These are phyloP conservation scores for Rhodotorula sp. DNA, from an alignment of 1,284 basidiomycete genomes.

Conservation along the genomic window DNA sequence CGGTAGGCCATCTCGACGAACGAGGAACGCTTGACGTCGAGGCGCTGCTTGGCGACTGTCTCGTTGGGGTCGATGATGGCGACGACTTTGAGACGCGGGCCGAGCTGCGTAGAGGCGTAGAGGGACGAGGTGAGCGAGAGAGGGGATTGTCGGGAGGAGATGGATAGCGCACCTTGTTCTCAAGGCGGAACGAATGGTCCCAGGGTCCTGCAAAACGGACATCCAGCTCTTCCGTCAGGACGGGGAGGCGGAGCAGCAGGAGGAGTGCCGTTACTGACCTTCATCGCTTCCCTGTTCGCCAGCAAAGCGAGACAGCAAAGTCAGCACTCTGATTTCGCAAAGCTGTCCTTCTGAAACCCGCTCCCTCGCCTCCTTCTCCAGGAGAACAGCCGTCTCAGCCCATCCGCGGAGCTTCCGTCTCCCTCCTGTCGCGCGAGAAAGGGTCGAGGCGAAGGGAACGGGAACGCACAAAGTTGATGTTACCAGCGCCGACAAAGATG, in stretches of 20 bases:
- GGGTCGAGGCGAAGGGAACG: too few species aligned
- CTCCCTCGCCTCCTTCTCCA: conserved; percentile 60
- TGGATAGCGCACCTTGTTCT: conserved; percentile 61
- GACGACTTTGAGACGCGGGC: conserved; percentile 90
- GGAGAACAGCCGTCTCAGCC: neutral
- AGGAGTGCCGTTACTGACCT: neutral
- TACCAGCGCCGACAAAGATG: conserved; percentile 82
- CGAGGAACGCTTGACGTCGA: conserved; percentile 86
- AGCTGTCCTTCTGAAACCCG: conserved; percentile 24
- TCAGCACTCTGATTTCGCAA: neutral
- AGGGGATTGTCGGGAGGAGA: conserved; percentile 3
- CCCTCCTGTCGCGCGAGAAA: neutral
- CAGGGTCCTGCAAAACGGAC: conserved; percentile 56
- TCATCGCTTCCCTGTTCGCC: conserved; percentile 23
- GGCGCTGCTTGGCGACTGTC: conserved; percentile 74
- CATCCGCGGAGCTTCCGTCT: neutral
- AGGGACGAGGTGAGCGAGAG: conserved; percentile 3
- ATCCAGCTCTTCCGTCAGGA: neutral
- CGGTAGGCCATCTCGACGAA: conserved; percentile 93
- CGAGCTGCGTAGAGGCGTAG: conserved; percentile 76
- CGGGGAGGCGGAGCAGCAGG: neutral
- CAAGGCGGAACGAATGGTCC: conserved; percentile 94
- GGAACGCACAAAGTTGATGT: conserved; percentile 43
- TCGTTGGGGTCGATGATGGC: conserved; percentile 89
- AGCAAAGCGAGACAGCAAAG: neutral